Base-by-base conservation (phyloP, 345 rosid genomes). In the Boechera divaricarpa region DNA sequence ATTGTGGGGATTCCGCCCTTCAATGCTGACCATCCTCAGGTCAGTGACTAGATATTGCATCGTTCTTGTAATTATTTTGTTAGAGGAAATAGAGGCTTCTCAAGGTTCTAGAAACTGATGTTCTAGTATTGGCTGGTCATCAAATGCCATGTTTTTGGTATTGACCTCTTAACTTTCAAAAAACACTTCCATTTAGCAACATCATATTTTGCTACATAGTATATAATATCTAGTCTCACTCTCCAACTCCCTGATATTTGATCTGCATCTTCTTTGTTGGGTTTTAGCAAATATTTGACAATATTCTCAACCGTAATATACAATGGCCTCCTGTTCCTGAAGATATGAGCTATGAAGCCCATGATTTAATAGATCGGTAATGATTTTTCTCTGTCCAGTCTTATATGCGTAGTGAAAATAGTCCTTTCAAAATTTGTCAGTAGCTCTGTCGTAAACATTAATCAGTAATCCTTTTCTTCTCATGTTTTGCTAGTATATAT, bases 1-100 rank as follows among this genome's bases (percentile, higher is more conserved):
- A 85, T 92, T 77, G 92, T 88, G 51, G 98, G 98, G 55, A 81
- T 85, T 78, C 97, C 98, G 16, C 98, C 97, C 39, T 94, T 94
- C 63, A 88, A 88, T 78, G 98, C 93, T 15, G 88, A 89, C 10
- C 10, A 53, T 65, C 77, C 81, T 57, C 42, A 72, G 81, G 81
- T 78, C 67, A 77, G 77, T 55, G 62, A 68, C 59, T 44, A 32
- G 28, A 67, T 60, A 59, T 62, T 62, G 63, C 55, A n/a, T 54
- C 26, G 5, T 56, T 63, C 44, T 64, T 63, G 68, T 53, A 53
- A 9, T 9, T 36, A 21, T 9, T 42, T 63, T 63, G 41, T 13
- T 74, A 41, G 26, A 42, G 31, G 26, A 26, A 59, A 15, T 35
- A 36, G 54, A 59, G 16, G 69, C 59, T 48, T 65, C 70, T 66